Percentiles rank a stretch among this genome's conserved stretches.
Conservation (phyloP, 2,329 filamentous ascomycete genomes). For the Pseudogymnoascus sp. region DNA sequence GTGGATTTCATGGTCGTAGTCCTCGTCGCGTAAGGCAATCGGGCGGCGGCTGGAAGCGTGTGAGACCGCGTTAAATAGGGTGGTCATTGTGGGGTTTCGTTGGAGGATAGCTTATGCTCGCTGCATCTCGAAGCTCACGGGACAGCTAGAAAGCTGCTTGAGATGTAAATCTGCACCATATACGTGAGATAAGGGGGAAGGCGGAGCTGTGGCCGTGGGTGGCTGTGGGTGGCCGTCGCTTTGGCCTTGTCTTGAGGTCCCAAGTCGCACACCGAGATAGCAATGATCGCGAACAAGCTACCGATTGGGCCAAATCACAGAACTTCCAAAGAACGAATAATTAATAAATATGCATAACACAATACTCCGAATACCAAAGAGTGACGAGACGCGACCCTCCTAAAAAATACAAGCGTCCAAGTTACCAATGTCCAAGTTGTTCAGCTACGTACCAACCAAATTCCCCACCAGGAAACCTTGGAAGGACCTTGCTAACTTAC, state of each 20-base stretch:
- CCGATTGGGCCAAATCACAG: neutral
- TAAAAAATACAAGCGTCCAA: neutral
- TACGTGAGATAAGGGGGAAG: neutral
- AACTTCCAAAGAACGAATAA: neutral
- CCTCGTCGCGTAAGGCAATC: conserved; percentile 45
- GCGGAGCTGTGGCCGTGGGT: neutral
- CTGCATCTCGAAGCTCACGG: neutral
- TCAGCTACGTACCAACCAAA: neutral
- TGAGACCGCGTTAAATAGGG: conserved; percentile 17
- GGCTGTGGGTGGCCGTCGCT: neutral
- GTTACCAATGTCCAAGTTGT: neutral
- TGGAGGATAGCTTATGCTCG: neutral
- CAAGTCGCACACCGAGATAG: neutral
- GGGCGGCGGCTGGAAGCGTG: conserved; percentile 38
- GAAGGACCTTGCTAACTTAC: conserved; percentile 4
- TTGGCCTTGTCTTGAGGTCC: neutral
- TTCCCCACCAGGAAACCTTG: conserved; percentile 4
- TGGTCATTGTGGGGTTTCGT: conserved; percentile 10
- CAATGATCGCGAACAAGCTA: neutral
- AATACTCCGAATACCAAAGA: neutral
- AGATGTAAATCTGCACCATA: neutral
- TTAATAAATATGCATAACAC: neutral
- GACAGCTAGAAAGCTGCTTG: neutral
- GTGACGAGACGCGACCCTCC: neutral
- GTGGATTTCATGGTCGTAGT: conserved; percentile 63